Evolutionary conservation across 2,329 filamentous ascomycete species (phyloP), one percentile per base, ranked within the genome.

Genomic region (Claviceps pazoutovae): DNA sequence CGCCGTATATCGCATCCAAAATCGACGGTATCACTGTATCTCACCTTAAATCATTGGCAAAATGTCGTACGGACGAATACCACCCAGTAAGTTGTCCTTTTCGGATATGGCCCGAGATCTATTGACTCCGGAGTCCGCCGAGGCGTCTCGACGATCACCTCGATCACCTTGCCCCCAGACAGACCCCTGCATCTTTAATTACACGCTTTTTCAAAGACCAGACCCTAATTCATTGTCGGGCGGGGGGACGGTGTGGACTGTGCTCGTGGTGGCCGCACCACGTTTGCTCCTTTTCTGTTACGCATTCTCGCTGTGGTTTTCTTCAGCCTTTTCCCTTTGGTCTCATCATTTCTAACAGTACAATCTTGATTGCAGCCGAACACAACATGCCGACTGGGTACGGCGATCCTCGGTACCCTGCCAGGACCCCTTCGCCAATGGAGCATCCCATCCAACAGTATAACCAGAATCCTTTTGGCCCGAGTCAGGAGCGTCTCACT

Each of bases 401-500:
- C 9, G 26, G 45, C 13, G 17, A 48, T 26, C 38, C 45, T 43
- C 45, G 38, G 39, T 43, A 48, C 13, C 38, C 45, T 14, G 26
- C 6, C 43, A 51, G 50, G 30, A 51, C 17, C 14, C 45, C 50
- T 23, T 48, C 50, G 13, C 45, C 50, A 30, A 16, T 36, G 38
- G 36, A 51, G 21, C 50, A 51, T 51, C 50, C 45, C 21, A 44
- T 51, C 38, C 50, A 51, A 14, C 50, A 51, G 4, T 48, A 51
- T 42, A n/a, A 23, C 17, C 51, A 53, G n/a, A 50, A 47, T 42
- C 41, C 48, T 14, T 53, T 41, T 16, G 37, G 21, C 5, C 51
- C 42, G 4, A 74, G 71, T 50, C 74, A 71, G 54, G 59, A 61
- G 53, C 57, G 55, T 47, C 64, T 73, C 55, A 55, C 64, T 53